A percentile compares a stretch with the other conserved stretches of the same genome.
Evolutionary conservation across 148 eudicot genomes (phyloP).

Genomic region (Cornus kousa): DNA sequence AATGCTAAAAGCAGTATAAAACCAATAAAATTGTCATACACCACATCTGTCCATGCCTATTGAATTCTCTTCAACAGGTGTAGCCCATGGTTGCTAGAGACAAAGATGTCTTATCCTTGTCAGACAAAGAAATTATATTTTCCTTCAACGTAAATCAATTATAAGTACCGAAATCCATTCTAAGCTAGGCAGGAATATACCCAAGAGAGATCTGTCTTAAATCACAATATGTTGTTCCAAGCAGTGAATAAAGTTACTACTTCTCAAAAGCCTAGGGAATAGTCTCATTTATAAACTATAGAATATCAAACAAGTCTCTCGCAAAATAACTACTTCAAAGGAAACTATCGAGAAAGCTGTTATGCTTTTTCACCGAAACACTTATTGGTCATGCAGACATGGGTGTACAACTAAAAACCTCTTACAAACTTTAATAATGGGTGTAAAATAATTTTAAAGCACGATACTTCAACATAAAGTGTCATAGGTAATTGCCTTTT

Average conservation of each 20-base stretch:
- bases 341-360: neutral
- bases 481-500: neutral
- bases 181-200: slow-evolving; percentile 2
- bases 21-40: slow-evolving; percentile 13
- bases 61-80: slow-evolving; percentile 57
- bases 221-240: neutral
- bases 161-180: neutral
- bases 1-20: neutral
- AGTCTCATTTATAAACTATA: neutral
- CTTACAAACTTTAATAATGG: neutral
- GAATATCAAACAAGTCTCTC: neutral
- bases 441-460: neutral
- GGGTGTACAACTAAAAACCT: neutral
- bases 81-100: slow-evolving; percentile 69
- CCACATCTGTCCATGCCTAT: slow-evolving; percentile 86
- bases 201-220: neutral
- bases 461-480: neutral
- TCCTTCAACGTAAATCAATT: slow-evolving; percentile 34
- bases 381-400: neutral
- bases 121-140: slow-evolving; percentile 22
- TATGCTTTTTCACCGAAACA: neutral
- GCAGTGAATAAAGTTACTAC: neutral
- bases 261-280: neutral
- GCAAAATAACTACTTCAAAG: neutral
- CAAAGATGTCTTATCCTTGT: slow-evolving; percentile 34